These are phyloP conservation scores for Salinomyces thailandicus DNA, from an alignment of 2,329 filamentous ascomycete species.

Conservation along the genomic window DNA sequence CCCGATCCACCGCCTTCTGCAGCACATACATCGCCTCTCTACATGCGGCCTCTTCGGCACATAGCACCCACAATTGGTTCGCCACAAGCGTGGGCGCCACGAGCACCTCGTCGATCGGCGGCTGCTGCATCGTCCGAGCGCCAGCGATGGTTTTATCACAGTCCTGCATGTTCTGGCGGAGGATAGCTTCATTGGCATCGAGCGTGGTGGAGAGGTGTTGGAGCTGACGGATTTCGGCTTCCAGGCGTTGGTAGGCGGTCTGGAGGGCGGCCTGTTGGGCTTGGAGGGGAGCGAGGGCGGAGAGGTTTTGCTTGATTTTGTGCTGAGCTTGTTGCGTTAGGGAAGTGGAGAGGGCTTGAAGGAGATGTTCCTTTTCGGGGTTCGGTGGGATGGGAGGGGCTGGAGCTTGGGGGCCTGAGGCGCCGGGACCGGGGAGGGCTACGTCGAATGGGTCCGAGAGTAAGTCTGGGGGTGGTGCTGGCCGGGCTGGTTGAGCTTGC, in stretches of 20 bases:
- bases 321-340: conserved; percentile 59
- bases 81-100: conserved; percentile 90
- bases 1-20: conserved; percentile 61
- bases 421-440: conserved; percentile 42
- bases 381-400: conserved; percentile 82
- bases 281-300: conserved; percentile 62
- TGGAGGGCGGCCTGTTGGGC: conserved; percentile 73
- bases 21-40: conserved; percentile 80
- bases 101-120: conserved; percentile 78
- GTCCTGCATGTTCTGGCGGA: conserved; percentile 65
- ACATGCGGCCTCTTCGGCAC: conserved; percentile 78
- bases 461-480: conserved; percentile 40
- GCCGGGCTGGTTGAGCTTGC: conserved; percentile 20
- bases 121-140: conserved; percentile 57
- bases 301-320: conserved; percentile 59
- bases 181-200: conserved; percentile 63
- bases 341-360: conserved; percentile 62
- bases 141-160: conserved; percentile 61
- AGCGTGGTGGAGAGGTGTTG: conserved; percentile 61
- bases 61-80: conserved; percentile 80
- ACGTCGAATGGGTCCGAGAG: conserved; percentile 54
- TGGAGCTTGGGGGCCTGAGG: conserved; percentile 38
- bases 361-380: conserved; percentile 82
- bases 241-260: conserved; percentile 56
- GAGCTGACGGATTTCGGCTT: conserved; percentile 62